phyloP scores from a whole-genome alignment of 257 asterid genomes.

The Solanum sejunctum region DNA sequence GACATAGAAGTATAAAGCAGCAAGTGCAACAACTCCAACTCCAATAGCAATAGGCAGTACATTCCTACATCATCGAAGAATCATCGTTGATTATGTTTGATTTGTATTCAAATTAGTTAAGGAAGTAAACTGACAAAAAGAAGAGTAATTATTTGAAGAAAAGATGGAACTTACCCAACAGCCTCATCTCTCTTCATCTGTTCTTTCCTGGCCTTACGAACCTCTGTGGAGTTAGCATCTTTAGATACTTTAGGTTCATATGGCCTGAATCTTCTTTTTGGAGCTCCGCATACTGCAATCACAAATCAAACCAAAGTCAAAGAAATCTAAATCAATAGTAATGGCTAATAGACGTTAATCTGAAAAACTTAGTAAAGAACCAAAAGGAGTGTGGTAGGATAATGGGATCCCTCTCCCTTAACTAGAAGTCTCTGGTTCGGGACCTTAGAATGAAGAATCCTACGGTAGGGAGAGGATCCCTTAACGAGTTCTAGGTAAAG shows the following conservation, averaged over 20 bases:
- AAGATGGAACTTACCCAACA: conserved; percentile 37
- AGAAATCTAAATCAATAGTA: neutral
- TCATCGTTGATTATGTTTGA: neutral
- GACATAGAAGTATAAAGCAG: conserved; percentile 57
- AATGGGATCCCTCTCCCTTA: neutral
- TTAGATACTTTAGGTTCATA: conserved; percentile 60
- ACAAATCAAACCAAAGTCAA: too few relatives aligned
- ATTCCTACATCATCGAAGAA: conserved; percentile 29
- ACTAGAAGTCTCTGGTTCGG: neutral
- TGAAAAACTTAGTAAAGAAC: neutral
- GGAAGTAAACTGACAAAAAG: neutral
- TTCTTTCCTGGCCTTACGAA: conserved; percentile 79
- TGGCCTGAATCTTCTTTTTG: conserved; percentile 72
- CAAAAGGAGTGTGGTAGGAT: neutral
- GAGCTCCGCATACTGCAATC: conserved; percentile 88
- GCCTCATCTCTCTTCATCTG: conserved; percentile 63
- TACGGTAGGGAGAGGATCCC: neutral
- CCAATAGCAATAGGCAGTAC: conserved; percentile 74
- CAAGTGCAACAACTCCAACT: conserved; percentile 66
- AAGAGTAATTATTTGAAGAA: neutral
- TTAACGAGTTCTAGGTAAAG: neutral
- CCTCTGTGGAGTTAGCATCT: conserved; percentile 44
- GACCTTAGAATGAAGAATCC: neutral
- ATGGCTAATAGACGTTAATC: neutral
- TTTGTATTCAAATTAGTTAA: neutral